Conservation (phyloP, 208 protist species). For the Crithidia brevicula region DNA sequence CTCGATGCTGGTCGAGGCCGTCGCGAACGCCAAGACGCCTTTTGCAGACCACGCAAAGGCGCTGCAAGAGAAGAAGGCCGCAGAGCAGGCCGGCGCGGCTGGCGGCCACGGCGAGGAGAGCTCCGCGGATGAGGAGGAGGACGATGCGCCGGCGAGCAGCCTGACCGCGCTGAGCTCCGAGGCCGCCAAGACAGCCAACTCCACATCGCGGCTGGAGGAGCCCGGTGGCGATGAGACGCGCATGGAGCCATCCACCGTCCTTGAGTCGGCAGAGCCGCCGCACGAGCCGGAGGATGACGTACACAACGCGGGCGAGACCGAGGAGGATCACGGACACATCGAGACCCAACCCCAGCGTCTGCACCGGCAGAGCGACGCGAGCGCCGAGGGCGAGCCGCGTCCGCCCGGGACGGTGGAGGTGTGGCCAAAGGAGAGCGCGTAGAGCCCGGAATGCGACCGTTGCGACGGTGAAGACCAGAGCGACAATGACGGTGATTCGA, state of each 20-base stretch:
- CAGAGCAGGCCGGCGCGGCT: not conserved
- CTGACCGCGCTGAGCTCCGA: conserved; percentile 20
- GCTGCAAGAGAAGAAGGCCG: conserved; percentile 10
- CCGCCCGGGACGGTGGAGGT: conserved; percentile 19
- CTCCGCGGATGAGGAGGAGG: conserved; percentile 3
- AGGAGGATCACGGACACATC: conserved; percentile 33
- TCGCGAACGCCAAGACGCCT: conserved; percentile 37
- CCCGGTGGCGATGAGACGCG: conserved; percentile 19
- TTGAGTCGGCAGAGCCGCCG: conserved; percentile 18
- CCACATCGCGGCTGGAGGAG: conserved; percentile 19
- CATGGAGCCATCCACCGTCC: not conserved
- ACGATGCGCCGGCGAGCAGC: conserved; percentile 17
- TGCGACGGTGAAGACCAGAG: no score
- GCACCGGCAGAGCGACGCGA: conserved; percentile 7
- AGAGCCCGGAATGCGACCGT: no score
- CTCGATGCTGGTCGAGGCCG: conserved; percentile 55
- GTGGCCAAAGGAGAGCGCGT: not conserved
- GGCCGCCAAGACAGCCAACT: not conserved
- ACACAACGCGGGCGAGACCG: conserved; percentile 24
- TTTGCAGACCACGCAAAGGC: conserved; percentile 44
- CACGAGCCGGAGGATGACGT: conserved; percentile 26
- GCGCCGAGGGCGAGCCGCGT: not conserved
- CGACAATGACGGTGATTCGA: no score
- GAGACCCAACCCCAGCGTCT: conserved; percentile 40
- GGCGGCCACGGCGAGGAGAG: not conserved